Evolutionary conservation across 768 basidiomycete species (phyloP), one percentile per base, ranked within the genome.

Genomic region (Agaricus subrufescens): DNA sequence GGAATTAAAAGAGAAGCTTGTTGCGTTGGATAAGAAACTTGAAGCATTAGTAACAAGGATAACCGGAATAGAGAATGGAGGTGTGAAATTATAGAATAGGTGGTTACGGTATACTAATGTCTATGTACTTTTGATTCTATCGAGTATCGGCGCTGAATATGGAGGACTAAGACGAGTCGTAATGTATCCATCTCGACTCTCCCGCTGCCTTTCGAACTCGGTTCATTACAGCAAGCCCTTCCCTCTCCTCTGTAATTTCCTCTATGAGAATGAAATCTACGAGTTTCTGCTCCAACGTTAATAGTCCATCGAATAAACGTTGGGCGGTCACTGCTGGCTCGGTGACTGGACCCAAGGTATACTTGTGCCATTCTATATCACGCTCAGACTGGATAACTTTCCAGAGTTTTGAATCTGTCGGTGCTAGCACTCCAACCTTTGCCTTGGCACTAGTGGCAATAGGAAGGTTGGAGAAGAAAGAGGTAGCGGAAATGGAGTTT

Each of bases 141-240:
- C 8, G 27, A 8, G 30, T 2, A 11, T n/a, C 38, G 23, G 31
- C 31, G 8, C 14, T 15, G n/a, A 12, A 12, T 26, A 23, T n/a
- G n/a, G 15, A 31, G 6, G 8, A 55, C 58, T 45, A 29, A 57
- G 54, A 54, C 11, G 48, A 50, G 15, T 52, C 42, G 42, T 51
- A 59, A 40, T 46, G 15, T 54, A 62, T 48, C 71, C 72, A 75
- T 63, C 67, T 64, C 51, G 69, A 65, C 42, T 86, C 82, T 3
- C 86, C 83, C 6, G 94, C 94, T 1, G 96, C 95, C 67, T 98
- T 98, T 59, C 81, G 81, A 26, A 94, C 84, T 15, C 96, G 80
- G 68, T 98, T 97, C 93, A 97, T 98, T 29, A 98, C 82, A 5
- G 96, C 96, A 29, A 97, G 71, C 0, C 96, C 96, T 64, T 97